These are phyloP conservation scores for Ligustrum vulgare DNA, from an alignment of 257 asterid genomes.

Conservation along the genomic window DNA sequence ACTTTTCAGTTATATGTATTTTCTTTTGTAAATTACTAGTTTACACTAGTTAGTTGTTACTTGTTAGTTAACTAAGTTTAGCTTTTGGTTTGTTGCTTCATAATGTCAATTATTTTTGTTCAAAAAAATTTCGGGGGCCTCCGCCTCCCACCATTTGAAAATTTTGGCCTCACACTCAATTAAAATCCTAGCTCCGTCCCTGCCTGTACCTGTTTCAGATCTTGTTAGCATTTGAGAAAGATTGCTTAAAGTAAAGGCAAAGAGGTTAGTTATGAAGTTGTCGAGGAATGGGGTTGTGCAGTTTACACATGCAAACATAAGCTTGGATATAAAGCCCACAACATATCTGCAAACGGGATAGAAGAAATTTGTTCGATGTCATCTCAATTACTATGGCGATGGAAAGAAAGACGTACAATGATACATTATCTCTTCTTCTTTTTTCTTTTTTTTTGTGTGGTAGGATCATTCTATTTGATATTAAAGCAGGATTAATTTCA, in stretches of 20 bases:
- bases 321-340: constrained; percentile 52
- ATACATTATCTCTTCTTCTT: too few species aligned
- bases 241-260: constrained; percentile 56
- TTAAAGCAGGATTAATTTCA: too few species aligned
- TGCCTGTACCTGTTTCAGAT: constrained; percentile 59
- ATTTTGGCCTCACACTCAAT: too few species aligned
- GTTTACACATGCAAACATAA: constrained; percentile 64
- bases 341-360: constrained; percentile 56
- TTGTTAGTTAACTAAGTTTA: too few species aligned
- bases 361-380: constrained; percentile 61
- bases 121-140: too few species aligned
- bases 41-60: too few species aligned
- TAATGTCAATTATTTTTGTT: too few species aligned
- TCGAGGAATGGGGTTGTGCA: constrained; percentile 70
- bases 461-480: constrained; percentile 31
- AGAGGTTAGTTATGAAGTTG: constrained; percentile 53
- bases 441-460: constrained; percentile 25
- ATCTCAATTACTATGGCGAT: constrained; percentile 52
- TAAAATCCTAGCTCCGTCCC: too few species aligned
- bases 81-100: too few species aligned
- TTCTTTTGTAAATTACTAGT: too few species aligned
- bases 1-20: too few species aligned
- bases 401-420: constrained; percentile 54
- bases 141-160: too few species aligned
- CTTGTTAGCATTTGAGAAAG: constrained; percentile 65